Conservation (phyloP, 257 asterid species). For the Solanum clarkiae region DNA sequence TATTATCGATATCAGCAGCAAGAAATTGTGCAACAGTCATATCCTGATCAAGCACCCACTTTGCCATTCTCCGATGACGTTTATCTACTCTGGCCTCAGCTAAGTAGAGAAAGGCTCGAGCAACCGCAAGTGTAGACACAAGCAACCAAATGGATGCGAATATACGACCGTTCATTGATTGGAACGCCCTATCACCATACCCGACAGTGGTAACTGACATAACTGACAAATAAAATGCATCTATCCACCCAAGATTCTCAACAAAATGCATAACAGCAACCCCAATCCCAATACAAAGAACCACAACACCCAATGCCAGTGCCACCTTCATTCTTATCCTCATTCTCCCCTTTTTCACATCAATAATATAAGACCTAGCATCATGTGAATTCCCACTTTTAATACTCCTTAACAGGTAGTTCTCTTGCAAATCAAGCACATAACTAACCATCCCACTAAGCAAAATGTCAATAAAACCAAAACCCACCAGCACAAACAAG, state of each 20-base stretch:
- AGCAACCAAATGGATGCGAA: constrained; percentile 96
- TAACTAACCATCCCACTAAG: constrained; percentile 82
- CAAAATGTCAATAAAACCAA: constrained; percentile 81
- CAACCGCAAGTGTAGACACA: constrained; percentile 91
- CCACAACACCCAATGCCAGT: constrained; percentile 81
- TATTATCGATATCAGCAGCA: constrained; percentile 88
- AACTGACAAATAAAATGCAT: constrained; percentile 76
- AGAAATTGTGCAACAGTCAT: constrained; percentile 97
- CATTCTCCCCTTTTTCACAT: constrained; percentile 96
- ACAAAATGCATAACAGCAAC: constrained; percentile 68
- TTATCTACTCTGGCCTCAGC: constrained; percentile 91
- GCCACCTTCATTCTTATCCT: constrained; percentile 90
- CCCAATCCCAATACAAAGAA: constrained; percentile 80
- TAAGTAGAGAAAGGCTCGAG: constrained; percentile 95
- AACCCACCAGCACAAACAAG: constrained; percentile 82
- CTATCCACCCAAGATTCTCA: constrained; percentile 66
- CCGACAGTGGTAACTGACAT: constrained; percentile 98
- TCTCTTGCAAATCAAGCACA: constrained; percentile 94
- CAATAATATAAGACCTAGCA: constrained; percentile 58
- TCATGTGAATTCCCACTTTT: constrained; percentile 41
- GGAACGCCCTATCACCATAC: constrained; percentile 85
- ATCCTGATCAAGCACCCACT: constrained; percentile 87
- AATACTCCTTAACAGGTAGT: constrained; percentile 53
- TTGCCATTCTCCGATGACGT: constrained; percentile 76
- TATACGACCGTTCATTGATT: constrained; percentile 61